Evolutionary conservation across 2,329 filamentous ascomycete species (phyloP).

Genomic region (Calonectria pauciramosa): DNA sequence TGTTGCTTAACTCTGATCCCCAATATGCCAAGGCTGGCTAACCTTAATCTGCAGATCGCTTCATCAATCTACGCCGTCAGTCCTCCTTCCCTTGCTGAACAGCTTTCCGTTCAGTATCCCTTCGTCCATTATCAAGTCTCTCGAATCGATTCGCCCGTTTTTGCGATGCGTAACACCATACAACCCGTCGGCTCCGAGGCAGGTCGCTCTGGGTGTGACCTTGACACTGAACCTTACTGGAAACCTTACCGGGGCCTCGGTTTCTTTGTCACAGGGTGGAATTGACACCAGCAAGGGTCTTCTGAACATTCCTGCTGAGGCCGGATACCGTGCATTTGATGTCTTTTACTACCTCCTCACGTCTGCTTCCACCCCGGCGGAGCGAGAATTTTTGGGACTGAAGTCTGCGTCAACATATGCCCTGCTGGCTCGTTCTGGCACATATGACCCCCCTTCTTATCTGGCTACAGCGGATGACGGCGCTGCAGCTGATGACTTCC

Average conservation of each 20-base stretch:
- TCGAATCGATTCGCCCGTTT: slow-evolving; percentile 88
- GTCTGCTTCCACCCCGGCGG: slow-evolving; percentile 88
- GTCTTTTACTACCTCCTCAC: slow-evolving; percentile 98
- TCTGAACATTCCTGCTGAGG: slow-evolving; percentile 81
- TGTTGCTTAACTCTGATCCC: slow-evolving; percentile 45
- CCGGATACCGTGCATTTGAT: slow-evolving; percentile 93
- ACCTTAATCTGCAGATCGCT: slow-evolving; percentile 73
- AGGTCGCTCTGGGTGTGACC: slow-evolving; percentile 84
- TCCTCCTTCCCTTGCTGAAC: slow-evolving; percentile 84
- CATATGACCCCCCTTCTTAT: slow-evolving; percentile 88
- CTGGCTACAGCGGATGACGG: slow-evolving; percentile 93
- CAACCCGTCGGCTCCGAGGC: slow-evolving; percentile 86
- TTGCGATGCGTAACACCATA: slow-evolving; percentile 88
- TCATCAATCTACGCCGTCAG: slow-evolving; percentile 88
- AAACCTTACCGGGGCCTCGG: slow-evolving; percentile 79
- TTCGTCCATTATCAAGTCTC: slow-evolving; percentile 79
- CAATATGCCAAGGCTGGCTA: background rate
- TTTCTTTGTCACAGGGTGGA: slow-evolving; percentile 88
- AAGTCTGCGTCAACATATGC: slow-evolving; percentile 82
- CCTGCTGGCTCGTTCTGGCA: slow-evolving; percentile 85
- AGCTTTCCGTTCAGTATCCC: slow-evolving; percentile 86
- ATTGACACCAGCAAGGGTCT: slow-evolving; percentile 88
- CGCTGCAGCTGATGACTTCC: slow-evolving; percentile 93
- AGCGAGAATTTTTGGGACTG: slow-evolving; percentile 89
- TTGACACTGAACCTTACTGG: slow-evolving; percentile 87